Conservation (phyloP, 163 green algal genomes). For the Chlamydomonas reinhardtii region DNA sequence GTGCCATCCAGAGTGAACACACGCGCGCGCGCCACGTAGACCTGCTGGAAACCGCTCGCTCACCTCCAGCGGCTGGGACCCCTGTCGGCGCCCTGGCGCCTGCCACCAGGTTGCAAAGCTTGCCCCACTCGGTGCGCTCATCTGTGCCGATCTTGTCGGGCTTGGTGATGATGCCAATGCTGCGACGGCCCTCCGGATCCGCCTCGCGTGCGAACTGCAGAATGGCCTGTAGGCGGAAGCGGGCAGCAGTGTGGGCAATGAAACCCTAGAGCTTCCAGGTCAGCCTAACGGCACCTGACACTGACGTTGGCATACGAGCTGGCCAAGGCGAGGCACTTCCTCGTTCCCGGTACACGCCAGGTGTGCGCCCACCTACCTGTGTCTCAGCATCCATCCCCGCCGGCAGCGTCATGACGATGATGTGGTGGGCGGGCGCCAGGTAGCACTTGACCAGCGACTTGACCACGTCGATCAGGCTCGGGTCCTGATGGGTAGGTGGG, state of each 20-base stretch:
- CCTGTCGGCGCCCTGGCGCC: too few species aligned
- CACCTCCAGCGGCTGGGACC: too few species aligned
- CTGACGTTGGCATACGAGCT: too few species aligned
- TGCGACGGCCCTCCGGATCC: conserved; percentile 40
- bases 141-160: conserved; percentile 35
- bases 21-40: too few species aligned
- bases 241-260: too few species aligned
- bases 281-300: too few species aligned
- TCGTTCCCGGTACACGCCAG: too few species aligned
- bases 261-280: too few species aligned
- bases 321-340: too few species aligned
- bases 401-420: conserved; percentile 45
- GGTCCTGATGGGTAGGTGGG: not conserved
- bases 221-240: conserved; percentile 26
- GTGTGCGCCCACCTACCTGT: not conserved
- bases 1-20: too few species aligned
- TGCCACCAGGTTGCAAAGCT: not conserved
- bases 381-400: conserved; percentile 45
- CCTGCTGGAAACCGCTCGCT: too few species aligned
- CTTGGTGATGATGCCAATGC: conserved; percentile 55
- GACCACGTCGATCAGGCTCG: conserved; percentile 33
- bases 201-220: conserved; percentile 21
- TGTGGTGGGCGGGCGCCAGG: conserved; percentile 16
- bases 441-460: not conserved
- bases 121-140: not conserved